These are phyloP conservation scores for Quaeritorhiza haematococci DNA, from an alignment of 371 early-diverging fungal genomes.

Conservation along the genomic window DNA sequence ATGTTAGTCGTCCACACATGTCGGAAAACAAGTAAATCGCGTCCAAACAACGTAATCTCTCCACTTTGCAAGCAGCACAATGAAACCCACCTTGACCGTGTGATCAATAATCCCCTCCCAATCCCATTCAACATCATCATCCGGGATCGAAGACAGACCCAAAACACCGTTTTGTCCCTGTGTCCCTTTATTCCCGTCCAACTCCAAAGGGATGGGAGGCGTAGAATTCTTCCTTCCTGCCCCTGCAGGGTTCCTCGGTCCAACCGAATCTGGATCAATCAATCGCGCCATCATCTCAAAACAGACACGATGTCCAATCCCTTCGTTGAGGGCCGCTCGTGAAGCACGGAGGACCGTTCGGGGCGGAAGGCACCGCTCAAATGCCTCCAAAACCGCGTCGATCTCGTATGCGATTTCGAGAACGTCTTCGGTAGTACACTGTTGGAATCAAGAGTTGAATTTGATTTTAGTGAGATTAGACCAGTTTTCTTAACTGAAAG, in stretches of 20 bases:
- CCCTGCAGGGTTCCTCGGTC: too few relatives aligned
- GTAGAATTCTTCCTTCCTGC: too few relatives aligned
- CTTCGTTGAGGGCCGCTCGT: neutral
- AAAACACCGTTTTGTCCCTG: neutral
- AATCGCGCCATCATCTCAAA: slow-evolving; percentile 14
- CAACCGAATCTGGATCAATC: too few relatives aligned
- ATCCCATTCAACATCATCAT: slow-evolving; percentile 1
- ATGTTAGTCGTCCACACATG: too few relatives aligned
- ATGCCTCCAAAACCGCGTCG: slow-evolving; percentile 9
- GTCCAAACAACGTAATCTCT: too few relatives aligned
- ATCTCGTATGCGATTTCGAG: slow-evolving; percentile 21
- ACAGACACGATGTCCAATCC: neutral
- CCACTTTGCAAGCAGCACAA: neutral
- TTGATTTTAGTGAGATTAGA: too few relatives aligned
- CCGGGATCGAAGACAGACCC: neutral
- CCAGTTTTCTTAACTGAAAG: too few relatives aligned
- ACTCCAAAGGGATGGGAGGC: neutral
- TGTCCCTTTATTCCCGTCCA: neutral
- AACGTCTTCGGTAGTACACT: slow-evolving; percentile 12
- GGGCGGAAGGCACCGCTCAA: neutral
- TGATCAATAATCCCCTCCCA: neutral
- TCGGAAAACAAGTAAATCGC: too few relatives aligned
- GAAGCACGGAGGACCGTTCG: neutral
- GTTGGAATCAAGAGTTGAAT: neutral
- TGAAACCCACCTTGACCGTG: neutral